Percentiles rank a stretch among this genome's conserved stretches.
Conservation (phyloP, 495 filamentous ascomycete genomes). For the Glarea lozoyensis region DNA sequence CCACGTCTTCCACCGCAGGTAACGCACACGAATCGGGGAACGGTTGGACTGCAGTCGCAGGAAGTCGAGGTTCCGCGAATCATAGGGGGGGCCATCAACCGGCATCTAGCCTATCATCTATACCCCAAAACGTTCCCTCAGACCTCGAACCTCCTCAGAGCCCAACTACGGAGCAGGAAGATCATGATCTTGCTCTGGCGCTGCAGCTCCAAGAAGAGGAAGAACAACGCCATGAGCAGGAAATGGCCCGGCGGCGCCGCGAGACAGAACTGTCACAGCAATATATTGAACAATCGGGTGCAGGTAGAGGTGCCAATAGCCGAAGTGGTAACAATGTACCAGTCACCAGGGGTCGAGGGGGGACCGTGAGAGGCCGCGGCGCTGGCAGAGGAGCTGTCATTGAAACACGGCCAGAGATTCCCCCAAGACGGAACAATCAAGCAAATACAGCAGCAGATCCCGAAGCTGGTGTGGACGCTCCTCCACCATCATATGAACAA, state of each 20-base stretch:
- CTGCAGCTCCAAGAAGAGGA: constrained; percentile 80
- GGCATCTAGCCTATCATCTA: background rate
- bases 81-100: constrained; percentile 13
- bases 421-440: constrained; percentile 14
- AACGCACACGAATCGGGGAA: constrained; percentile 19
- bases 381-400: constrained; percentile 1
- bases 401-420: constrained; percentile 15
- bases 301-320: constrained; percentile 11
- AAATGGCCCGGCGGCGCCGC: constrained; percentile 36
- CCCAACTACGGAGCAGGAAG: constrained; percentile 53
- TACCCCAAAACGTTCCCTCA: constrained; percentile 11
- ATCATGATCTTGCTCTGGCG: constrained; percentile 70
- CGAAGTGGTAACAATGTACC: too few species aligned
- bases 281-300: constrained; percentile 46
- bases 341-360: constrained; percentile 3
- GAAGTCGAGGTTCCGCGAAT: constrained; percentile 22
- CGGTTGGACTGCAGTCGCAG: constrained; percentile 43
- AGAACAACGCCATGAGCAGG: constrained; percentile 51
- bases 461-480: constrained; percentile 47
- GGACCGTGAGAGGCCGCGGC: constrained; percentile 10
- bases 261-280: constrained; percentile 44
- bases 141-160: constrained; percentile 24
- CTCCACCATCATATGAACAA: constrained; percentile 79
- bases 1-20: constrained; percentile 1
- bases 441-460: constrained; percentile 25